Base-by-base conservation (phyloP, 805 yeast species). In the Candida cerambycidarum region DNA sequence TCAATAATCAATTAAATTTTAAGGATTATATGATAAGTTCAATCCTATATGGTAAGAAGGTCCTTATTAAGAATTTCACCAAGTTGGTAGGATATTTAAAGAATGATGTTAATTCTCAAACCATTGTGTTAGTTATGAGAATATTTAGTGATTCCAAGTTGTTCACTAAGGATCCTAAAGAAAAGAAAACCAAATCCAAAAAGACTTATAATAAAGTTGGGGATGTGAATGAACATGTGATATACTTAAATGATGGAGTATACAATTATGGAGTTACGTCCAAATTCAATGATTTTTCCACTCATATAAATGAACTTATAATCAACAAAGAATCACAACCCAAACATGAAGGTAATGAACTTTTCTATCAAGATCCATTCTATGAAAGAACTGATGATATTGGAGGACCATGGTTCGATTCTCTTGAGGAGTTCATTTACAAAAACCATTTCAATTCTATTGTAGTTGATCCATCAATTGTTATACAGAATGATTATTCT, bases 211-310 rank as follows among this genome's bases (percentile, higher is more conserved):
- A 58, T 31, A 47, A 24, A 17, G 43, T 61, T 6, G 46, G 43
- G 5, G 73, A 67, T 45, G 52, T 42, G 17, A 61, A 63, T 32
- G 35, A 42, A 3, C 50, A 47, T 19, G 35, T 46, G 2, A 42
- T 64, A 5, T 37, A 77, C 27, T 63, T 82, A 12, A 70, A 67
- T 29, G 79, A 79, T 21, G 76, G 71, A 35, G 73, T 68, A 46
- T 76, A 73, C 14, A 68, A 71, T 3, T 76, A 65, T 57, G 85
- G 86, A 3, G 58, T 80, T 1, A 72, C 83, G 0, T 76, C 82
- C 52, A 78, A 77, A 47, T 63, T 71, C 18, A 47, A 54, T 5
- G 55, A 47, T 11, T 34, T 42, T 12, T 53, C 60, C 25, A 39
- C 50, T 3, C 48, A 54, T 10, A 57, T 77, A 16, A 71, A 67